A percentile compares a stretch with the other conserved stretches of the same genome.
phyloP scores from a whole-genome alignment of 345 rosid species.

The Eutrema heterophyllum region DNA sequence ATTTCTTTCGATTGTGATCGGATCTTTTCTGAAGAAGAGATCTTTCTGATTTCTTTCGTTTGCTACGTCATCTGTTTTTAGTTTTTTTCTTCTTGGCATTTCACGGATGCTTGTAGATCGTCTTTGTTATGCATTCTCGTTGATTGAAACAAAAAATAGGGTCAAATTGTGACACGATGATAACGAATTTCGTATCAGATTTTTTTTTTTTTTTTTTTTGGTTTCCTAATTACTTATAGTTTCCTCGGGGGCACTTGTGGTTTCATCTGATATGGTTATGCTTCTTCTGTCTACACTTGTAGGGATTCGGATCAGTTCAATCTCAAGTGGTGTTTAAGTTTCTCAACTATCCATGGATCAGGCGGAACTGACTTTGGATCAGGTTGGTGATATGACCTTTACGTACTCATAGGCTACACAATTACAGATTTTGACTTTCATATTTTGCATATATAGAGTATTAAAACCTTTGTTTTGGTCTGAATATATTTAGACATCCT shows the following conservation, averaged over 20 bases:
- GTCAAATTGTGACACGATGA: neutral
- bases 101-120: constrained; percentile 20
- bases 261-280: neutral
- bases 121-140: constrained; percentile 3
- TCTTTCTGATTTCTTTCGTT: too few relatives aligned
- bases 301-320: constrained; percentile 30
- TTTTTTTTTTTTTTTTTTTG: neutral
- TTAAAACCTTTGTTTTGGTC: neutral
- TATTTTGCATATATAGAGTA: neutral
- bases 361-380: constrained; percentile 67
- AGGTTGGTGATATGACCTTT: constrained; percentile 45
- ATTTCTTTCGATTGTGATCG: neutral
- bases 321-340: constrained; percentile 25
- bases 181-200: constrained; percentile 4
- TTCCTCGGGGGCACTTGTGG: neutral
- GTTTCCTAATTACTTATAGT: too few relatives aligned
- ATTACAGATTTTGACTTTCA: neutral
- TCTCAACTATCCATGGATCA: constrained; percentile 54
- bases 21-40: constrained; percentile 7
- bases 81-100: neutral
- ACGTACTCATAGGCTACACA: neutral
- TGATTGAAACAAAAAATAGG: neutral
- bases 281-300: neutral
- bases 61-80: neutral
- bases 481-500: neutral